These are phyloP conservation scores for Aphanomyces invadans DNA, from an alignment of 352 stramenopile species.

Conservation along the genomic window DNA sequence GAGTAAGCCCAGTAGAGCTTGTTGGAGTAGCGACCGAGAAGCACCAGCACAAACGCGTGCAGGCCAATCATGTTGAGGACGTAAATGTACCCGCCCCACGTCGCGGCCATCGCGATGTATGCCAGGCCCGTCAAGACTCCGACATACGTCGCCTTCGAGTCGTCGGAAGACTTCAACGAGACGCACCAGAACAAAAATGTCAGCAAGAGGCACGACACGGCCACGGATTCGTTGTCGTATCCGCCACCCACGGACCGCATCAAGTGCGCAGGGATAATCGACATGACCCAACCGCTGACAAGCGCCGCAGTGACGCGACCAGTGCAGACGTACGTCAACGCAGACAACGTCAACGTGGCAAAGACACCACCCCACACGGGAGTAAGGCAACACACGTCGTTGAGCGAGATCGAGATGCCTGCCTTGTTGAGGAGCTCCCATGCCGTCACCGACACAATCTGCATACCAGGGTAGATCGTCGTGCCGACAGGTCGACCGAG, in stretches of 20 bases:
- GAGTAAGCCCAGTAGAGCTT: constrained; percentile 17
- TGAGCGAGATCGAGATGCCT: constrained; percentile 38
- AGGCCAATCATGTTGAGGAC: constrained; percentile 16
- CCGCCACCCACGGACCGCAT: constrained; percentile 18
- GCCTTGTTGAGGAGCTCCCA: constrained; percentile 29
- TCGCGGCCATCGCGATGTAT: constrained; percentile 17
- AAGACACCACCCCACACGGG: constrained; percentile 34
- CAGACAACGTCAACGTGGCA: constrained; percentile 3
- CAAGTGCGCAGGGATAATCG: constrained; percentile 16
- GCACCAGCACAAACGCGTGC: constrained; percentile 13
- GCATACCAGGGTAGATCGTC: constrained; percentile 84
- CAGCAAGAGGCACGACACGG: constrained; percentile 4
- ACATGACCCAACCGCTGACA: constrained; percentile 5
- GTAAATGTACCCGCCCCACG: constrained; percentile 17
- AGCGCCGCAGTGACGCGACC: neutral
- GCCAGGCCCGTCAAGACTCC: constrained; percentile 2
- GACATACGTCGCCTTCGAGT: neutral
- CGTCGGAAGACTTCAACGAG: neutral
- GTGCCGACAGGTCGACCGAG: constrained; percentile 45
- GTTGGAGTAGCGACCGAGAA: constrained; percentile 16
- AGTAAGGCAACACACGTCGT: constrained; percentile 60
- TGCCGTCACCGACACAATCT: constrained; percentile 54
- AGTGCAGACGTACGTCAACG: constrained; percentile 12
- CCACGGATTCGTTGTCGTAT: constrained; percentile 16
- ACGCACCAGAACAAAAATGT: constrained; percentile 10